Base-by-base conservation (phyloP, 805 yeast genomes). In the Metschnikowia reukaufii region DNA sequence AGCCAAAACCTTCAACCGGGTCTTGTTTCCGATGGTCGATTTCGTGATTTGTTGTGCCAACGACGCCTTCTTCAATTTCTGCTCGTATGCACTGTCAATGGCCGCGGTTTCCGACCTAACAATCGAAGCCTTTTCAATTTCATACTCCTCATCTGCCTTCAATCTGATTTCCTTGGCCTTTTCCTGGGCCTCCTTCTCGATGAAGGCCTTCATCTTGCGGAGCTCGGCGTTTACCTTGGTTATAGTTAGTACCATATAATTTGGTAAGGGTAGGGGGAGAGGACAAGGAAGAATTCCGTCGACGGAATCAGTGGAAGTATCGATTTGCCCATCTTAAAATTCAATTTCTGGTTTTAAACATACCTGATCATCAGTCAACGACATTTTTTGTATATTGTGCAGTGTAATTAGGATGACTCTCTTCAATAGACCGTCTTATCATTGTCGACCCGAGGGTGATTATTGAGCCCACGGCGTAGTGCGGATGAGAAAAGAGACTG, bases 131-230 rank as follows among this genome's bases (percentile, higher is more conserved):
- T 94, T 94, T 68, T 94, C 99, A 62, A 94, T 91, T 71, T 94
- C 98, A 67, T 92, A 94, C 74, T 94, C 99, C 71, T 94, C 99
- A 67, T 95, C 96, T 36, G 98, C 97, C 76, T 94, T 95, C 62
- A 94, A 77, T 66, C 79, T 84, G 64, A 94, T 90, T 72, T 94
- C 99, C 68, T 88, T 88, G 57, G 98, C 97, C 75, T 94, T 94
- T 70, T 94, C 99, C 63, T 91, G 96, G 33, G 99, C 99, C 75
- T 94, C 99, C 81, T 92, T 94, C 74, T 86, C 88, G 80, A 94
- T 94, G 83, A 94, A 94, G 65, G 95, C 91, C 67, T 92, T 96
- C 97, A 94, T 94, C 78, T 94, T 94, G 68, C 84, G 84, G 70
- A 94, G 87, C 77, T 94, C 99, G 60, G 89, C 89, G 64, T 86